phyloP scores from a whole-genome alignment of 73 alveolate genomes.

The Blepharisma japonicum region DNA sequence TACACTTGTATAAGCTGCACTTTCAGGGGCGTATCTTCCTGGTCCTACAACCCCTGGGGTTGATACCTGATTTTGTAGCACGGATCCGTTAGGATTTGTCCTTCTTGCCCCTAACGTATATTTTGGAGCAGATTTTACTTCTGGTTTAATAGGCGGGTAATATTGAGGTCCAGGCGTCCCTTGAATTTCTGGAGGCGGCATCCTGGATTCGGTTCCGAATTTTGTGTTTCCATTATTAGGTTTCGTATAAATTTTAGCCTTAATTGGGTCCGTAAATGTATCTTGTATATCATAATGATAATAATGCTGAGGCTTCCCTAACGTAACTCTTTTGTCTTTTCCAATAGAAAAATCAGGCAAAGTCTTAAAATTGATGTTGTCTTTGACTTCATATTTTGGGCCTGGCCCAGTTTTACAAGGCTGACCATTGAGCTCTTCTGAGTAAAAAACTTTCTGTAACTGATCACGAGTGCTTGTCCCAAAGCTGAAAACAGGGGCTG shows the following conservation, averaged over 20 bases:
- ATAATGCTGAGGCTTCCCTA: no score
- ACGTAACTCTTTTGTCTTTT: no score
- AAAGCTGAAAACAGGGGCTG: conserved; percentile 48
- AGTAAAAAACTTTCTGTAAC: conserved; percentile 31
- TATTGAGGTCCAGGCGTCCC: conserved; percentile 59
- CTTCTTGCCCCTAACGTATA: conserved; percentile 60
- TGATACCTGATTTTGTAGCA: conserved; percentile 34
- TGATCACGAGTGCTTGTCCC: conserved; percentile 35
- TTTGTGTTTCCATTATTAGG: conserved; percentile 3
- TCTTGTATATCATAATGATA: no score
- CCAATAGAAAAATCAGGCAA: conserved; percentile 30
- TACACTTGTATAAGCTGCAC: conserved; percentile 51
- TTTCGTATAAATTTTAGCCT: no score
- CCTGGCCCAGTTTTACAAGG: conserved; percentile 52
- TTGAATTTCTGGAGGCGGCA: no score
- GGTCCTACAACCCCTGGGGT: conserved; percentile 62
- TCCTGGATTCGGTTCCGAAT: conserved; percentile 56
- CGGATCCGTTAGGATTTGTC: conserved; percentile 31
- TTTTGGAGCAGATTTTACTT: conserved; percentile 30
- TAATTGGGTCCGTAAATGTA: no score
- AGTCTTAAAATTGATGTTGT: conserved; percentile 34
- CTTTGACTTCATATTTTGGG: conserved; percentile 44
- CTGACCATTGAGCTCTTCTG: conserved; percentile 37
- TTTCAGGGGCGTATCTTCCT: conserved; percentile 66
- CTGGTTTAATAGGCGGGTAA: conserved; percentile 44